These are phyloP conservation scores for Ganoderma boninense DNA, from an alignment of 1,284 basidiomycete genomes.

Conservation along the genomic window DNA sequence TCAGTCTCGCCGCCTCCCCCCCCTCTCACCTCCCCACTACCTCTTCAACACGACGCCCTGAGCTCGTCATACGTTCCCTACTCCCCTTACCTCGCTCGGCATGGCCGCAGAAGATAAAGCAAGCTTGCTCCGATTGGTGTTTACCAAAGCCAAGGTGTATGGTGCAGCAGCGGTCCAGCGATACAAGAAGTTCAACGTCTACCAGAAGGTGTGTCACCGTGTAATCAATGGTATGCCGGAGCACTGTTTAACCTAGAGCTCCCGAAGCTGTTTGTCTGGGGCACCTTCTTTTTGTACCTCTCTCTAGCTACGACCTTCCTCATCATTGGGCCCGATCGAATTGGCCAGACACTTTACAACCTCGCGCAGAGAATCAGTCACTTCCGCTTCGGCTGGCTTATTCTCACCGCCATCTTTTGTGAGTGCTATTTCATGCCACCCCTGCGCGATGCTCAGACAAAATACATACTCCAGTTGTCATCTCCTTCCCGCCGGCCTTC, in stretches of 20 bases:
- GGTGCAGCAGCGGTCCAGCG: constrained; percentile 43
- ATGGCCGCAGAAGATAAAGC: constrained; percentile 15
- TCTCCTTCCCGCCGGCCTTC: constrained; percentile 82
- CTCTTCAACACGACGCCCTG: constrained; percentile 10
- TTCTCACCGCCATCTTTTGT: constrained; percentile 63
- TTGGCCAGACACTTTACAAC: constrained; percentile 78
- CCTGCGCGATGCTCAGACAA: background rate
- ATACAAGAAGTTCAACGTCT: constrained; percentile 55
- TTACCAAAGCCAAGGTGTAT: constrained; percentile 42
- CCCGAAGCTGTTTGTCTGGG: constrained; percentile 51
- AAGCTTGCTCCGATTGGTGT: constrained; percentile 12
- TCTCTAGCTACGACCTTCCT: constrained; percentile 53
- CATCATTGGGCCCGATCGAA: constrained; percentile 66
- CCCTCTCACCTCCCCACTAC: background rate
- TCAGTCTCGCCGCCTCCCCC: constrained; percentile 9
- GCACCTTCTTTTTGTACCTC: constrained; percentile 54
- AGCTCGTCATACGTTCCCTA: constrained; percentile 8
- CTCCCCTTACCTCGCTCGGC: background rate
- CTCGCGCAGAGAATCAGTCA: constrained; percentile 68
- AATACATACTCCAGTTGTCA: constrained; percentile 52
- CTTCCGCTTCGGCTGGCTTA: constrained; percentile 68
- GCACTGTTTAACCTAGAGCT: background rate
- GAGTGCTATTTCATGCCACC: constrained; percentile 32
- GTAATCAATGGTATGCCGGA: background rate
- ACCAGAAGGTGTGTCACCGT: constrained; percentile 55